Evolutionary conservation across 352 stramenopile species (phyloP), one percentile per base, ranked within the genome.

Genomic region (Globisporangium barbulae): DNA sequence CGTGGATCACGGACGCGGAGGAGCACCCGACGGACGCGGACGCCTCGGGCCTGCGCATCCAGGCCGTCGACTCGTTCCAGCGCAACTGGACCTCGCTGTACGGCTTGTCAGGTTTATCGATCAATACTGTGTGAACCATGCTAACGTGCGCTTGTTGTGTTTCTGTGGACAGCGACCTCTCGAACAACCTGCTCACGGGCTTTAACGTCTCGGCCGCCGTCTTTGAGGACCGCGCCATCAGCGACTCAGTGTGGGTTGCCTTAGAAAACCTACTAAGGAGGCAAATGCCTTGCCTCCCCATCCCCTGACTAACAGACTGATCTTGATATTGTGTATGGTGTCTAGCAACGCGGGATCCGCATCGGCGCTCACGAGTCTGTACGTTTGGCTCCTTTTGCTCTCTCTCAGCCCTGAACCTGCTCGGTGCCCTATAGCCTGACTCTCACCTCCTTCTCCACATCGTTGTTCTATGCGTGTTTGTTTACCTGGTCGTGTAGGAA

Each of bases 151-250:
- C 22, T 19, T 28, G 1, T 44, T 52, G 6, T 33, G 13, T 42
- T 42, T 25, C 35, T 21, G 8, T 45, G 21, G n/a, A 15, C 22
- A 68, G 63, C 12, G 48, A 68, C 39, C 39, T 68, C 22, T 68
- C 63, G 1, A 37, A 41, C 48, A 68, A 68, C 33, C 41, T 53
- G 47, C 55, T 68, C 35, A 63, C 49, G 8, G 55, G 33, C 19
- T 64, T 68, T 48, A 33, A 64, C 47, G 17, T 68, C 25, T 54
- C 63, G 55, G 30, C 12, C 47, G 19, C 33, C 13, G 17, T 44
- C 37, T 50, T 52, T 31, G 35, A 48, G 19, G 6, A 37, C 1
- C 49, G 33, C n/a, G 19, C 53, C 13, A 19, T 59, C 33, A 50
- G 54, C 33, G 30, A 47, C 39, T 35, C 47, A 41, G 6, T 5